Evolutionary conservation across 306 rosid species (phyloP).

Genomic region (Adenanthera pavonina): DNA sequence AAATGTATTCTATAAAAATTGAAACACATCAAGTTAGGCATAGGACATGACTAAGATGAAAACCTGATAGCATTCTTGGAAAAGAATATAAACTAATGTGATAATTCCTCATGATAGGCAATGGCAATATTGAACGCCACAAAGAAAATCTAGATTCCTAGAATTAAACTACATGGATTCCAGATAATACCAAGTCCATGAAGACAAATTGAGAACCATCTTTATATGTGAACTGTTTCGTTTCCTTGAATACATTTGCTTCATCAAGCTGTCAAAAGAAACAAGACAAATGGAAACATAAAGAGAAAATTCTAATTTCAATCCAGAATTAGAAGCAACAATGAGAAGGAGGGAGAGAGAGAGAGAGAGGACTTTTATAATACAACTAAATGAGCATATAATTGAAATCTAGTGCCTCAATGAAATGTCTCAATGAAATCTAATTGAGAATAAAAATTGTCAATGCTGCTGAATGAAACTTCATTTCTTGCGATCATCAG

Average conservation of each 20-base stretch:
- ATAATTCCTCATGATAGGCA: conserved; percentile 34
- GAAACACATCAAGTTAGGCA: conserved; percentile 31
- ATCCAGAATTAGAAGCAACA: conserved; percentile 12
- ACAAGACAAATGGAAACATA: conserved; percentile 1
- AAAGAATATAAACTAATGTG: conserved; percentile 28
- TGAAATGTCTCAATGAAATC: background rate
- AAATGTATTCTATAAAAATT: conserved; percentile 59
- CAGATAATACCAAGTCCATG: conserved; percentile 90
- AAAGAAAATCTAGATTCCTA: conserved; percentile 30
- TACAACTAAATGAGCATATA: background rate
- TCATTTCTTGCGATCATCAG: background rate
- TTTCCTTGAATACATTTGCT: conserved; percentile 86
- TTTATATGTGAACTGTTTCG: conserved; percentile 93
- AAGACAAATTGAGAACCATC: conserved; percentile 91
- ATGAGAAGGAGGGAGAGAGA: background rate
- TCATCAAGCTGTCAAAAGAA: conserved; percentile 63
- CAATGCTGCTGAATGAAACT: conserved; percentile 6
- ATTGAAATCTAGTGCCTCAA: background rate
- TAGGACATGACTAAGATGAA: conserved; percentile 8
- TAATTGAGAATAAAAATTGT: background rate
- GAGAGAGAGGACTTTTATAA: conserved; percentile 6
- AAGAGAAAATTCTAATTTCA: conserved; percentile 21
- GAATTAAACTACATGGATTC: conserved; percentile 38
- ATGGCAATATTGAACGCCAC: background rate
- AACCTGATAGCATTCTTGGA: conserved; percentile 25